These are phyloP conservation scores for Lactarius psammicola DNA, from an alignment of 768 basidiomycete species.

Conservation along the genomic window DNA sequence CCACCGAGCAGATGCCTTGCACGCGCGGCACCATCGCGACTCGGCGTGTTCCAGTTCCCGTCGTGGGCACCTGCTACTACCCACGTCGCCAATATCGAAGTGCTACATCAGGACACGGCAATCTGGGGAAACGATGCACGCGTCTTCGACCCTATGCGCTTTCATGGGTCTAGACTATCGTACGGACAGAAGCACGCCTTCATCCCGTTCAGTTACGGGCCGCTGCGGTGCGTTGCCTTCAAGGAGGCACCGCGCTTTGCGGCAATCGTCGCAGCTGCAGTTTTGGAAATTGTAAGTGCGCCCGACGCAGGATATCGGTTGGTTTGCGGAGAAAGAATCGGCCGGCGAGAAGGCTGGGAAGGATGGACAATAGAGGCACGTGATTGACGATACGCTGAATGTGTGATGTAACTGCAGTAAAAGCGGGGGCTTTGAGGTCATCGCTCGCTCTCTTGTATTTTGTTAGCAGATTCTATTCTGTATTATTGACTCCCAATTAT, in stretches of 20 bases:
- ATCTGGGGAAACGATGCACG: constrained; percentile 41
- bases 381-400: not conserved
- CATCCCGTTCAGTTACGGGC: constrained; percentile 50
- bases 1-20: constrained; percentile 52
- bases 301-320: constrained; percentile 33
- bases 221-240: constrained; percentile 47
- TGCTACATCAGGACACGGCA: constrained; percentile 29
- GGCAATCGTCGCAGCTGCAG: constrained; percentile 45
- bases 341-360: constrained; percentile 45
- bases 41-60: constrained; percentile 11
- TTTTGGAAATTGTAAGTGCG: constrained; percentile 40
- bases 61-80: constrained; percentile 15
- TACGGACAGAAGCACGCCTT: constrained; percentile 31
- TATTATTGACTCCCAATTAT: not conserved
- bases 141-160: constrained; percentile 46
- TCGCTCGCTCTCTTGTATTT: not conserved
- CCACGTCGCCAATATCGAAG: constrained; percentile 32
- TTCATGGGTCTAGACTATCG: constrained; percentile 36
- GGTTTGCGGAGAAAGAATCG: constrained; percentile 34
- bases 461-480: not conserved
- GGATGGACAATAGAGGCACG: constrained; percentile 38
- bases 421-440: not conserved
- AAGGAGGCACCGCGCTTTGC: constrained; percentile 54
- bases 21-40: constrained; percentile 29
- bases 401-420: not conserved